Evolutionary conservation across 2,329 filamentous ascomycete species (phyloP).

Genomic region (Calonectria leucothoes): DNA sequence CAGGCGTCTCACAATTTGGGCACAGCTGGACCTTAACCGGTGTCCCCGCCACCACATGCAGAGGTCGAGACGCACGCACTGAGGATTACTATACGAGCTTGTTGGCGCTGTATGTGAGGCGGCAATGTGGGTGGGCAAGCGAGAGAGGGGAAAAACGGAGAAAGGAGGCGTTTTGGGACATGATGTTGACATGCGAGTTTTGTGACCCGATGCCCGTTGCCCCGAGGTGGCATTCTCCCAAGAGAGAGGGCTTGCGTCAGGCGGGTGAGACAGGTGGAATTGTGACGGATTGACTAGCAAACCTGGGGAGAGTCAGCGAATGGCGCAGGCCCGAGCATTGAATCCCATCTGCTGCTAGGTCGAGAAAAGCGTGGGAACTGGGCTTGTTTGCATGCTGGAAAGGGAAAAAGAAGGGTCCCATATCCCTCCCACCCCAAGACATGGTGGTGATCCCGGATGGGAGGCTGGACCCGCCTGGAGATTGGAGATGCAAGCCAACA

Average conservation of each 20-base stretch:
- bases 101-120: conserved; percentile 8
- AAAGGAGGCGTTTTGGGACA: background rate
- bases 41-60: background rate
- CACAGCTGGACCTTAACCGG: background rate
- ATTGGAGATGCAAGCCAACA: conserved; percentile 22
- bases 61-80: background rate
- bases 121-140: background rate
- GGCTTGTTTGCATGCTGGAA: background rate
- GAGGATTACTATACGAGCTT: background rate
- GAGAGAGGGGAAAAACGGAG: background rate
- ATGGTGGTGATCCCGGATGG: background rate
- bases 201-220: background rate
- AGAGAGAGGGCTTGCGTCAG: background rate
- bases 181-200: background rate
- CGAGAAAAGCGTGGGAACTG: background rate
- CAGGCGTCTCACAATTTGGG: conserved; percentile 2
- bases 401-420: background rate
- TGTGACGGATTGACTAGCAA: background rate
- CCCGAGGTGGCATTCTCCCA: background rate
- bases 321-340: background rate
- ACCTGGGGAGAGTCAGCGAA: background rate
- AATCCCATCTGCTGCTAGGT: background rate
- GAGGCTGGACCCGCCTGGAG: conserved; percentile 19
- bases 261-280: conserved; percentile 11
- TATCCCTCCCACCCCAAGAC: background rate